A percentile compares a stretch with the other conserved stretches of the same genome.
Evolutionary conservation across 2,329 filamentous ascomycete genomes (phyloP).

Genomic region (Microcyclospora pomicola): DNA sequence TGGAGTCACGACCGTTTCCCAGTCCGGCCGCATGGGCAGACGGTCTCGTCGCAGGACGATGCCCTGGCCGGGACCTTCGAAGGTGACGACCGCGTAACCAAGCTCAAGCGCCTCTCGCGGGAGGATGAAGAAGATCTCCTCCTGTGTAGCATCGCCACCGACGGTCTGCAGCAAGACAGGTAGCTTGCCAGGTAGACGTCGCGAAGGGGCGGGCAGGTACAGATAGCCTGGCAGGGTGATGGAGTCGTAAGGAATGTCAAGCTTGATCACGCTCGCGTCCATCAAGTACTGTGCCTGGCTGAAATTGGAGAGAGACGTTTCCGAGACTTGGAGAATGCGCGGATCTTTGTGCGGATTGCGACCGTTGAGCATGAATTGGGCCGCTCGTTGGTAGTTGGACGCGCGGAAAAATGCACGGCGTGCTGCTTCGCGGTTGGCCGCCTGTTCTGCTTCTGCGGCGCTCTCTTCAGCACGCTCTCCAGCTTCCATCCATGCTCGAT

Average conservation of each 20-base stretch:
- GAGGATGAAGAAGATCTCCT: background rate
- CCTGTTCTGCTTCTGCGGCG: conserved; percentile 16
- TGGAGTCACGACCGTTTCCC: conserved; percentile 14
- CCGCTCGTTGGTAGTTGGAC: conserved; percentile 23
- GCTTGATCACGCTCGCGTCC: background rate
- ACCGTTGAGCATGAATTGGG: background rate
- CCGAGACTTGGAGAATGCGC: conserved; percentile 20
- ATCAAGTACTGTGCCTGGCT: background rate
- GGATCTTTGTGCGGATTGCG: background rate
- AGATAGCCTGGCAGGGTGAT: background rate
- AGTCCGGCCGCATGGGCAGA: conserved; percentile 13
- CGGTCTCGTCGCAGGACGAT: conserved; percentile 18
- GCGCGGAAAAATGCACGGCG: conserved; percentile 27
- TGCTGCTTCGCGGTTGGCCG: conserved; percentile 23
- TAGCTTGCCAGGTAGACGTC: background rate
- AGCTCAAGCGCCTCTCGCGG: background rate
- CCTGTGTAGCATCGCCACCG: background rate
- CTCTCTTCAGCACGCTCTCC: background rate
- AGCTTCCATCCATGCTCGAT: conserved; percentile 19
- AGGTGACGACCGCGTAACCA: conserved; percentile 33
- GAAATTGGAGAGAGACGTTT: background rate
- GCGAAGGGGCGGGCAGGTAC: background rate
- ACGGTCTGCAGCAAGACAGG: background rate
- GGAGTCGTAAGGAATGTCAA: background rate
- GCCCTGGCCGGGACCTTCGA: conserved; percentile 36